A percentile compares a stretch with the other conserved stretches of the same genome.
phyloP scores from a whole-genome alignment of 768 basidiomycete species.

The Agaricus subrufescens region DNA sequence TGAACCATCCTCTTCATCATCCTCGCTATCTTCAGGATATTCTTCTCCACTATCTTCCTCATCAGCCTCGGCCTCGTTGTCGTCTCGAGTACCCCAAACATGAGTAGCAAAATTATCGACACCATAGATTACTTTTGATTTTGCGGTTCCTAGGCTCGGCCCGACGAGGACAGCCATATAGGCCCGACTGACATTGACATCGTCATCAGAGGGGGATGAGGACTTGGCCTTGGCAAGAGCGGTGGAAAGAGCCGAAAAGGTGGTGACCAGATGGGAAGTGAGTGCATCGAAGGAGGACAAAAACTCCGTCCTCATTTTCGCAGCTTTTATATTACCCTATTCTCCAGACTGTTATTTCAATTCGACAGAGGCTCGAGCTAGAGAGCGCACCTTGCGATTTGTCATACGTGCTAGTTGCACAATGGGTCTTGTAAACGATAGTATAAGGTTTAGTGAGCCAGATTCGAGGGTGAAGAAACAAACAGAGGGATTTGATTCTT shows the following conservation, averaged over 20 bases:
- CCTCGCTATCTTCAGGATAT: conserved; percentile 15
- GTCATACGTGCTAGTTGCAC: conserved; percentile 59
- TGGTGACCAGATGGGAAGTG: conserved; percentile 68
- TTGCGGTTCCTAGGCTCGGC: conserved; percentile 57
- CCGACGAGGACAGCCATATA: conserved; percentile 66
- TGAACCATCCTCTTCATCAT: conserved; percentile 11
- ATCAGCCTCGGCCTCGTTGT: neutral
- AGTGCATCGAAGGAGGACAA: conserved; percentile 66
- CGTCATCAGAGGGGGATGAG: neutral
- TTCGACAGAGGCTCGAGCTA: neutral
- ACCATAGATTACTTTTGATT: conserved; percentile 54
- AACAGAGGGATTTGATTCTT: conserved; percentile 80
- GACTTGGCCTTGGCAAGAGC: conserved; percentile 41
- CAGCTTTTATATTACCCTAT: conserved; percentile 41
- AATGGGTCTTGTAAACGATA: conserved; percentile 44
- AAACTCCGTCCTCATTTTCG: conserved; percentile 59
- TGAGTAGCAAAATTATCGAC: conserved; percentile 61
- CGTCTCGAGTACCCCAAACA: conserved; percentile 25
- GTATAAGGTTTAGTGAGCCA: neutral
- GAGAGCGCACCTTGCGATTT: conserved; percentile 30
- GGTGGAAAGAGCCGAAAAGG: conserved; percentile 68
- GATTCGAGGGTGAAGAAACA: conserved; percentile 23
- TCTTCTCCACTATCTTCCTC: conserved; percentile 16
- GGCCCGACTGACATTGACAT: conserved; percentile 24
- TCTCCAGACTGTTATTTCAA: neutral